phyloP scores from a whole-genome alignment of 2,329 filamentous ascomycete genomes.

The Grosmannia serpens region DNA sequence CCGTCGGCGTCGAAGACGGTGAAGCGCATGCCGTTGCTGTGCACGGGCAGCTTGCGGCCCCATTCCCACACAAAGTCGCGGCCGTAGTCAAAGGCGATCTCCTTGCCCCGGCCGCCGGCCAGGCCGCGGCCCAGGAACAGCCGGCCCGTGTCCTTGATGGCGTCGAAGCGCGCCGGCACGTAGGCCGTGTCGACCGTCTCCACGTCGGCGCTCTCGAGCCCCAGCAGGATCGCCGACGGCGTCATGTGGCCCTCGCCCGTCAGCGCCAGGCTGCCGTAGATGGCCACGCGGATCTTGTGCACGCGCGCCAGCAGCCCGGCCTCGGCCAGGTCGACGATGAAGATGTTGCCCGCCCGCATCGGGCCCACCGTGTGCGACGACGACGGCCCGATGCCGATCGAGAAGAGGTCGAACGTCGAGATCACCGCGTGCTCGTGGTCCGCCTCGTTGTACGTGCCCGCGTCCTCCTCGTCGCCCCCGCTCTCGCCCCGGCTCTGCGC shows the following conservation, averaged over 20 bases:
- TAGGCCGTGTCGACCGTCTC: conserved; percentile 37
- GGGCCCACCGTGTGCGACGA: conserved; percentile 40
- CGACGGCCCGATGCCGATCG: conserved; percentile 38
- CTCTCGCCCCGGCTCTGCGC: background rate
- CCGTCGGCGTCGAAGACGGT: conserved; percentile 37
- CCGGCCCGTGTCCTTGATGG: conserved; percentile 34
- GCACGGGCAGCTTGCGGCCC: conserved; percentile 37
- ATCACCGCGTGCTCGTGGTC: conserved; percentile 41
- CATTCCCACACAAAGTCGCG: conserved; percentile 39
- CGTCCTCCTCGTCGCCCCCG: background rate
- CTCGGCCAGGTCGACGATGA: conserved; percentile 34
- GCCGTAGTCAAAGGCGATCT: conserved; percentile 37
- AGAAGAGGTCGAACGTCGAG: conserved; percentile 39
- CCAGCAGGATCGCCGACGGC: conserved; percentile 34
- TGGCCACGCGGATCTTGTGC: conserved; percentile 33
- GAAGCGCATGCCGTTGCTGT: conserved; percentile 41
- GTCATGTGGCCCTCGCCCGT: conserved; percentile 42
- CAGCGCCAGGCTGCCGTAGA: conserved; percentile 38
- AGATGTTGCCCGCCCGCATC: conserved; percentile 41
- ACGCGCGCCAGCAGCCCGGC: conserved; percentile 32
- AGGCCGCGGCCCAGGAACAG: conserved; percentile 31
- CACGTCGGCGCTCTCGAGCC: conserved; percentile 37
- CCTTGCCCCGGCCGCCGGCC: conserved; percentile 23
- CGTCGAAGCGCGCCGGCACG: conserved; percentile 31
- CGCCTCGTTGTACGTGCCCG: conserved; percentile 34